phyloP scores from a whole-genome alignment of 208 protist species.

The Trypanosoma rangeli region DNA sequence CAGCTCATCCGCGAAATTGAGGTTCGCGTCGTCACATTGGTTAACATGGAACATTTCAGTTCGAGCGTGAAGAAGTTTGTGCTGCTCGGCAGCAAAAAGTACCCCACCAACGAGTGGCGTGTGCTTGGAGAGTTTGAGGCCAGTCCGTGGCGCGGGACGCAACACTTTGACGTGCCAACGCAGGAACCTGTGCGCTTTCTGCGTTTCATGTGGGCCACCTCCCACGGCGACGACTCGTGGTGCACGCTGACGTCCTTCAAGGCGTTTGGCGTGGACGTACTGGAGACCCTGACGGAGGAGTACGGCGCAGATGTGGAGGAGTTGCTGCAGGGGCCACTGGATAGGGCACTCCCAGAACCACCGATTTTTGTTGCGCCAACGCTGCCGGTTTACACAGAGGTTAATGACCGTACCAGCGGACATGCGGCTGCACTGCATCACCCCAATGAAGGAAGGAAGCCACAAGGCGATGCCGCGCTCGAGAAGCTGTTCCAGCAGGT shows the following conservation, averaged over 20 bases:
- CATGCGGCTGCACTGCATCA: not conserved
- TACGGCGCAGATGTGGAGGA: conserved; percentile 19
- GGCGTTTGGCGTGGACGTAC: conserved; percentile 37
- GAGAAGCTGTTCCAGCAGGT: not conserved
- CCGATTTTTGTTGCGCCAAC: not conserved
- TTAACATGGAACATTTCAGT: conserved; percentile 42
- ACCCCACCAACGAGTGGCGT: conserved; percentile 40
- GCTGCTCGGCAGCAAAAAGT: conserved; percentile 36
- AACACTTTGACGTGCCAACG: conserved; percentile 32
- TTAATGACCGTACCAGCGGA: not conserved
- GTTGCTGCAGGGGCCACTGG: not conserved
- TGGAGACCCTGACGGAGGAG: conserved; percentile 40
- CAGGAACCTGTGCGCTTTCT: conserved; percentile 41
- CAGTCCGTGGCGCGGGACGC: conserved; percentile 27
- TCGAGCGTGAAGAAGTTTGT: conserved; percentile 38
- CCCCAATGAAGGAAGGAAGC: not conserved
- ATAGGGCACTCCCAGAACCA: not conserved
- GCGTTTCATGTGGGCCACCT: conserved; percentile 37
- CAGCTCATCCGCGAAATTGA: conserved; percentile 44
- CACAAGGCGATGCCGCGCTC: not conserved
- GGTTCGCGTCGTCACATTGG: conserved; percentile 30
- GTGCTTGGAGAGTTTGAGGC: conserved; percentile 39
- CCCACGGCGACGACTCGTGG: conserved; percentile 34
- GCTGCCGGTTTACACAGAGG: not conserved
- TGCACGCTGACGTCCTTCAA: conserved; percentile 41